Conservation (phyloP, 2,329 filamentous ascomycete genomes). For the Penicillium sp. region DNA sequence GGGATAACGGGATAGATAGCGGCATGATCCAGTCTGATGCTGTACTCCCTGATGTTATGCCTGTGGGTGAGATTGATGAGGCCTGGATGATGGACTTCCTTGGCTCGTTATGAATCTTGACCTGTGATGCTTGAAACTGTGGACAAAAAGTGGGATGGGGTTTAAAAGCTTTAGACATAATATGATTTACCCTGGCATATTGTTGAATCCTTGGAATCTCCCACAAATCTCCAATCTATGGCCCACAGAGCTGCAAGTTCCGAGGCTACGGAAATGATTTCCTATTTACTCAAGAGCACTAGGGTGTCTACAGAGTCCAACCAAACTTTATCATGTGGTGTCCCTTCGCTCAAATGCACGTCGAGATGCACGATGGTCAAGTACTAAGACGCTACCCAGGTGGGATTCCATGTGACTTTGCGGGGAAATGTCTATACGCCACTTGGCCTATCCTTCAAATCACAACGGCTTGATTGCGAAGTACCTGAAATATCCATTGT, state of each 20-base stretch:
- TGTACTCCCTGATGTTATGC: conserved; percentile 13
- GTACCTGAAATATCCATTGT: neutral
- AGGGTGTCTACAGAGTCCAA: neutral
- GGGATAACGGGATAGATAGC: conserved; percentile 1
- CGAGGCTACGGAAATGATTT: neutral
- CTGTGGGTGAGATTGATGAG: conserved; percentile 22
- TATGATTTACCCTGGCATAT: neutral
- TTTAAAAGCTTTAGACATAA: neutral
- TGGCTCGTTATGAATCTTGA: conserved; percentile 16
- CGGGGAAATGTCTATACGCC: neutral
- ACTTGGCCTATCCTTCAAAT: neutral
- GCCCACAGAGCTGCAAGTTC: neutral
- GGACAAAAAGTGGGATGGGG: neutral
- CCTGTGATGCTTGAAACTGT: neutral
- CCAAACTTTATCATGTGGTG: neutral
- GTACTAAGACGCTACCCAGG: neutral
- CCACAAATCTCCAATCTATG: neutral
- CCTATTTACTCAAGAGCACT: neutral
- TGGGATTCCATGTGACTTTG: neutral
- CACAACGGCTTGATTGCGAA: neutral
- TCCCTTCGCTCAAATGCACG: no score
- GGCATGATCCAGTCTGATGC: conserved; percentile 7
- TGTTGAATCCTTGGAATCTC: neutral
- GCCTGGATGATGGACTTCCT: conserved; percentile 27
- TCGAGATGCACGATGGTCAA: neutral